phyloP scores from a whole-genome alignment of 2,329 filamentous ascomycete genomes.

The Pseudocercospora macadamiae region DNA sequence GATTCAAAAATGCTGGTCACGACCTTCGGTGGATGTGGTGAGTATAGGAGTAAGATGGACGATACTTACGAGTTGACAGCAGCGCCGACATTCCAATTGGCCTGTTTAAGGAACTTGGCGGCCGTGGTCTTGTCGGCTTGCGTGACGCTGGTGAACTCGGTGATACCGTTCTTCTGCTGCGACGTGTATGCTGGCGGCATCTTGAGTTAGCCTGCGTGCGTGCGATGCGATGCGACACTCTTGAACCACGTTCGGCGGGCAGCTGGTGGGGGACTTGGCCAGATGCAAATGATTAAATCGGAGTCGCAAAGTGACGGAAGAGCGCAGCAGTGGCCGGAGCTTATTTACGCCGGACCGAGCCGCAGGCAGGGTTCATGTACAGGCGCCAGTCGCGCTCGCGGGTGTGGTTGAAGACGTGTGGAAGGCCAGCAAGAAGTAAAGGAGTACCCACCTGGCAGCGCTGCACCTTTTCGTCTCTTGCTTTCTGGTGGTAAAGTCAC shows the following conservation, averaged over 20 bases:
- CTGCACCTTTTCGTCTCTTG: neutral
- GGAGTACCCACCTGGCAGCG: neutral
- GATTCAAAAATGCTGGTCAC: neutral
- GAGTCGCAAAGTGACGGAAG: conserved; percentile 6
- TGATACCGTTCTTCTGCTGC: conserved; percentile 51
- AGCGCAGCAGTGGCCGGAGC: neutral
- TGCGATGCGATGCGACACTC: no score
- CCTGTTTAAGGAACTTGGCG: conserved; percentile 49
- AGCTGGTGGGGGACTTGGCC: no score
- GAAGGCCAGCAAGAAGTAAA: neutral
- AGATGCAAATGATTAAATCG: no score
- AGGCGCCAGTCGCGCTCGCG: neutral
- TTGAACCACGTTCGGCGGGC: neutral
- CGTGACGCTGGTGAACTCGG: conserved; percentile 50
- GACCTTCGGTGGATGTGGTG: no score
- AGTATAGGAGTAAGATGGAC: no score
- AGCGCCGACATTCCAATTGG: conserved; percentile 49
- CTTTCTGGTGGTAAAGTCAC: neutral
- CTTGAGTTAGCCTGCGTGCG: conserved; percentile 18
- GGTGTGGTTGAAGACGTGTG: neutral
- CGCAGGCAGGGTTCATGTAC: neutral
- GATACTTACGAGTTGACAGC: conserved; percentile 53
- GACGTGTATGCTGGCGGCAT: conserved; percentile 53
- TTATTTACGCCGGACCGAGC: neutral
- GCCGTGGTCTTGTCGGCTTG: conserved; percentile 49